Evolutionary conservation across 2,329 filamentous ascomycete species (phyloP).

Genomic region (Neonectria sp.): DNA sequence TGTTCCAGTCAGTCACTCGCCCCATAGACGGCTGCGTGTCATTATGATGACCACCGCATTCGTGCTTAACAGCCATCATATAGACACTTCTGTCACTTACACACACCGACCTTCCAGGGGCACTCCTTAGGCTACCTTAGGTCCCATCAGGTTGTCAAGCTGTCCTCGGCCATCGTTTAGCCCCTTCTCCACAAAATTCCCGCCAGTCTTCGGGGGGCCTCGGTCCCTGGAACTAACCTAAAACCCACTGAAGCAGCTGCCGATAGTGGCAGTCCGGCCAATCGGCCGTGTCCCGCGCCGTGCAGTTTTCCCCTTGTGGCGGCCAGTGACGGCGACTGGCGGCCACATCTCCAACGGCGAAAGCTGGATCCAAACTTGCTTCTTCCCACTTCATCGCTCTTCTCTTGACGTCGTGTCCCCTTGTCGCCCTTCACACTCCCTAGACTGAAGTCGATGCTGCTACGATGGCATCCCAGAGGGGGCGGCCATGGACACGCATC

Average conservation of each 20-base stretch:
- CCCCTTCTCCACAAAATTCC: conserved; percentile 38
- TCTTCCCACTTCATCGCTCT: conserved; percentile 26
- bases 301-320: conserved; percentile 29
- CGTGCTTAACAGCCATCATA: conserved; percentile 13
- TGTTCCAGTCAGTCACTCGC: neutral
- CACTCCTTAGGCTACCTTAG: neutral
- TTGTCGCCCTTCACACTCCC: conserved; percentile 16
- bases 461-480: conserved; percentile 52
- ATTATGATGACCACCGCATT: conserved; percentile 5
- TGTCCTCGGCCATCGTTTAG: conserved; percentile 9
- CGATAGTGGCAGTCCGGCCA: conserved; percentile 28
- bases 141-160: neutral
- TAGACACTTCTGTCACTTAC: neutral
- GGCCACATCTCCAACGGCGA: conserved; percentile 43
- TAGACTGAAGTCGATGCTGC: conserved; percentile 47
- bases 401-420: conserved; percentile 1
- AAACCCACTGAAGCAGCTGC: conserved; percentile 13
- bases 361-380: conserved; percentile 17
- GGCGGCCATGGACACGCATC: conserved; percentile 51
- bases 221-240: conserved; percentile 19
- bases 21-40: conserved; percentile 2
- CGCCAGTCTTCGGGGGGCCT: conserved; percentile 24
- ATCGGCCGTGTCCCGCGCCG: conserved; percentile 35
- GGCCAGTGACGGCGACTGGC: conserved; percentile 10
- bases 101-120: conserved; percentile 19